These are phyloP conservation scores for Ananas comosus DNA, from an alignment of 176 grass and related monocot species.

Conservation along the genomic window DNA sequence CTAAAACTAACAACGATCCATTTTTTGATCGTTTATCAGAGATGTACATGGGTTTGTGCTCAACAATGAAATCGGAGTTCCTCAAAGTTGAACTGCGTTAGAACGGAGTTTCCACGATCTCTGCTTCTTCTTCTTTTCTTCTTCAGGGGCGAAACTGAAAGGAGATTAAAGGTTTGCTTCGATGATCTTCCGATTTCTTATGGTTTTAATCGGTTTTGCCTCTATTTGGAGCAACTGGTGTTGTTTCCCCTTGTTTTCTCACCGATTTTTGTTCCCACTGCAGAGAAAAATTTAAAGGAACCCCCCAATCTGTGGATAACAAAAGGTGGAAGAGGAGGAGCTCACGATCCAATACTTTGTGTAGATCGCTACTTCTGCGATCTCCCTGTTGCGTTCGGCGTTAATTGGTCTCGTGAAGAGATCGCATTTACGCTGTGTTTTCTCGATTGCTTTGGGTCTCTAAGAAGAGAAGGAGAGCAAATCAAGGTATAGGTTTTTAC, in stretches of 20 bases:
- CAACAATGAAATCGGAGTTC: neutral
- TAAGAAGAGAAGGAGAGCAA: neutral
- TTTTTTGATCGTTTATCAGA: neutral
- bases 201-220: neutral
- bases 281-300: neutral
- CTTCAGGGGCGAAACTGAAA: neutral
- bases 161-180: neutral
- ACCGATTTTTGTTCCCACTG: neutral
- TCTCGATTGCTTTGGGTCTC: neutral
- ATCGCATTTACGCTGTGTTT: neutral
- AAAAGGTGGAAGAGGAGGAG: neutral
- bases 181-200: neutral
- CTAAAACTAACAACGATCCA: neutral
- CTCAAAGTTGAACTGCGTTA: neutral
- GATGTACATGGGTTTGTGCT: neutral
- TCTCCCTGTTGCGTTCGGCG: neutral
- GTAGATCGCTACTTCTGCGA: neutral
- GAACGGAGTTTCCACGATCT: neutral
- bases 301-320: neutral
- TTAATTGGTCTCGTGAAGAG: neutral
- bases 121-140: neutral
- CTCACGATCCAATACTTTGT: neutral
- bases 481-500: neutral
- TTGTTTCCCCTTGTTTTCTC: neutral
- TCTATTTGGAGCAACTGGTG: neutral